These are phyloP conservation scores for Rhodotorula taiwanensis DNA, from an alignment of 768 basidiomycete genomes.

Conservation along the genomic window DNA sequence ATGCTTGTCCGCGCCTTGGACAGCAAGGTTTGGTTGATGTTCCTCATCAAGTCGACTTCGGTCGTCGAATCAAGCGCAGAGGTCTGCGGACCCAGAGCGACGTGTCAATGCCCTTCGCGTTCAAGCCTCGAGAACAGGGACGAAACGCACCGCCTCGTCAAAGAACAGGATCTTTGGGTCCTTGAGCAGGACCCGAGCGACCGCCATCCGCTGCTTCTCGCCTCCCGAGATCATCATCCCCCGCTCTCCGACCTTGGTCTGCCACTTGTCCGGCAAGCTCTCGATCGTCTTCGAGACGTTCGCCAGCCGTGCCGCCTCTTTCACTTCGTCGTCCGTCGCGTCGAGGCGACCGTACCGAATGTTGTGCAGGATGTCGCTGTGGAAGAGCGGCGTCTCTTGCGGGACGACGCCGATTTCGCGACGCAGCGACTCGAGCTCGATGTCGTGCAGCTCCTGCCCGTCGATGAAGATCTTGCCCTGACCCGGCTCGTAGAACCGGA, in stretches of 20 bases:
- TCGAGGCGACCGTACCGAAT: constrained; percentile 82
- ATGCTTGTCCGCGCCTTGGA: constrained; percentile 81
- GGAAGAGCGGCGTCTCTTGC: constrained; percentile 96
- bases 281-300: constrained; percentile 76
- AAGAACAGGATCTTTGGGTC: constrained; percentile 95
- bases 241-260: constrained; percentile 87
- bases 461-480: constrained; percentile 73
- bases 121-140: neutral
- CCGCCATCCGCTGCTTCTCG: constrained; percentile 93
- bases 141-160: constrained; percentile 78
- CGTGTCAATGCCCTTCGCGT: neutral
- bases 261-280: constrained; percentile 75
- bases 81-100: constrained; percentile 55
- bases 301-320: constrained; percentile 72
- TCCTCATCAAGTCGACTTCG: constrained; percentile 88
- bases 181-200: constrained; percentile 85
- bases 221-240: constrained; percentile 98
- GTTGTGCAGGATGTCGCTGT: constrained; percentile 90
- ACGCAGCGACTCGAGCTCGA: constrained; percentile 68
- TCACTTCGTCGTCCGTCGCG: constrained; percentile 83
- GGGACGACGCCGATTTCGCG: constrained; percentile 83
- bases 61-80: constrained; percentile 93
- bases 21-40: constrained; percentile 71
- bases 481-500: constrained; percentile 83
- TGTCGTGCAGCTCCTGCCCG: constrained; percentile 70